Evolutionary conservation across 2,329 filamentous ascomycete genomes (phyloP).

Genomic region (Cyphellophora attinorum): DNA sequence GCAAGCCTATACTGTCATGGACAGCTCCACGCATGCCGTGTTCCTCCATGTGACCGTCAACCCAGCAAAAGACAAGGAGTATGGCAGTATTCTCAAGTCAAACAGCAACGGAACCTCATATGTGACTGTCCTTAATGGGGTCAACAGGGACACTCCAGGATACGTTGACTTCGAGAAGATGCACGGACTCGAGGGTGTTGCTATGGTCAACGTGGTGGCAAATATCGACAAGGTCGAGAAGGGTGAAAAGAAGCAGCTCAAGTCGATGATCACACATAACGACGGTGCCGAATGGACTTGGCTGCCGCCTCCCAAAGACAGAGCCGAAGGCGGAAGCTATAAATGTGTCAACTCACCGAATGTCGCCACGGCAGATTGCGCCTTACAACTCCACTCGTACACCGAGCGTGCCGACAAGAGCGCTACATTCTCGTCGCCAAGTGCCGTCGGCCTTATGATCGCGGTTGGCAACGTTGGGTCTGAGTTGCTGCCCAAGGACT

Average conservation of each 20-base stretch:
- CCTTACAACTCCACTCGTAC: slow-evolving; percentile 88
- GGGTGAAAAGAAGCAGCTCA: slow-evolving; percentile 65
- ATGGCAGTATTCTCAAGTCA: slow-evolving; percentile 88
- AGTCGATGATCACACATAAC: slow-evolving; percentile 91
- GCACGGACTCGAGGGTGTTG: slow-evolving; percentile 80
- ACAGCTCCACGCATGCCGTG: slow-evolving; percentile 87
- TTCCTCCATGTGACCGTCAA: slow-evolving; percentile 88
- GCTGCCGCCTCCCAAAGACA: slow-evolving; percentile 60
- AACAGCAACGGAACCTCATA: slow-evolving; percentile 98
- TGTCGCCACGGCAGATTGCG: slow-evolving; percentile 54
- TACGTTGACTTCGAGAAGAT: slow-evolving; percentile 97
- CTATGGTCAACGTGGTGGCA: slow-evolving; percentile 72
- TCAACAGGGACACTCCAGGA: slow-evolving; percentile 67
- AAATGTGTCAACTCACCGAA: slow-evolving; percentile 54
- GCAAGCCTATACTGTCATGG: slow-evolving; percentile 81
- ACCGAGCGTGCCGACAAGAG: slow-evolving; percentile 76
- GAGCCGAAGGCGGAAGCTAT: slow-evolving; percentile 62
- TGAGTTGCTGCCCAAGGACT: slow-evolving; percentile 54
- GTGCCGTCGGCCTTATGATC: slow-evolving; percentile 84
- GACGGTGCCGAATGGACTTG: slow-evolving; percentile 83
- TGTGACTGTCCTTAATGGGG: slow-evolving; percentile 67
- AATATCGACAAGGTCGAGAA: slow-evolving; percentile 58
- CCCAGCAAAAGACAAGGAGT: slow-evolving; percentile 53
- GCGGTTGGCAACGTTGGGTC: slow-evolving; percentile 84
- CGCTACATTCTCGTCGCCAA: slow-evolving; percentile 79